phyloP scores from a whole-genome alignment of 73 alveolate genomes.

The Effrenium voratum region DNA sequence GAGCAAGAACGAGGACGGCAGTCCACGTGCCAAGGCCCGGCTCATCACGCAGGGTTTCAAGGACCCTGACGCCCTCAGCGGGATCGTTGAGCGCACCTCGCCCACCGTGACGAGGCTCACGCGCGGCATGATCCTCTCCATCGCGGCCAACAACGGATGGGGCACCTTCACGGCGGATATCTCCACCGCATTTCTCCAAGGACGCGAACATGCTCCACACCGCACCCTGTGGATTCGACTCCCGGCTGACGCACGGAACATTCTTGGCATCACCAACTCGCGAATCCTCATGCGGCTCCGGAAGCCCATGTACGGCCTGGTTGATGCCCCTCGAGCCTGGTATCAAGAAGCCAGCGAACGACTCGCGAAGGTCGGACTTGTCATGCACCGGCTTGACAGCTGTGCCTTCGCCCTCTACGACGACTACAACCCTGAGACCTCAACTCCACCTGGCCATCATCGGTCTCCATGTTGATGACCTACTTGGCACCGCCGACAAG shows the following conservation, averaged over 20 bases:
- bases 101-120: background rate
- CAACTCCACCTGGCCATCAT: background rate
- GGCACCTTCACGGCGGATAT: background rate
- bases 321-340: background rate
- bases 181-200: background rate
- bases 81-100: background rate
- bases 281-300: background rate
- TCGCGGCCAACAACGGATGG: background rate
- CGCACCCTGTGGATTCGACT: background rate
- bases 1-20: background rate
- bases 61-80: background rate
- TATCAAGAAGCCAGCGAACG: background rate
- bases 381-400: background rate
- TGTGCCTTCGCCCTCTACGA: background rate
- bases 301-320: background rate
- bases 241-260: background rate
- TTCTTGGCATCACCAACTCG: background rate
- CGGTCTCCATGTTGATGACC: background rate
- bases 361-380: background rate
- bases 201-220: background rate
- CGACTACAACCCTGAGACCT: background rate
- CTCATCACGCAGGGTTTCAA: background rate
- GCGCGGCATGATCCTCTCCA: background rate
- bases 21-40: background rate
- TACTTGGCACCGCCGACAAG: background rate